A percentile compares a stretch with the other conserved stretches of the same genome.
phyloP scores from a whole-genome alignment of 768 basidiomycete species.

The Tylopilus sp. region DNA sequence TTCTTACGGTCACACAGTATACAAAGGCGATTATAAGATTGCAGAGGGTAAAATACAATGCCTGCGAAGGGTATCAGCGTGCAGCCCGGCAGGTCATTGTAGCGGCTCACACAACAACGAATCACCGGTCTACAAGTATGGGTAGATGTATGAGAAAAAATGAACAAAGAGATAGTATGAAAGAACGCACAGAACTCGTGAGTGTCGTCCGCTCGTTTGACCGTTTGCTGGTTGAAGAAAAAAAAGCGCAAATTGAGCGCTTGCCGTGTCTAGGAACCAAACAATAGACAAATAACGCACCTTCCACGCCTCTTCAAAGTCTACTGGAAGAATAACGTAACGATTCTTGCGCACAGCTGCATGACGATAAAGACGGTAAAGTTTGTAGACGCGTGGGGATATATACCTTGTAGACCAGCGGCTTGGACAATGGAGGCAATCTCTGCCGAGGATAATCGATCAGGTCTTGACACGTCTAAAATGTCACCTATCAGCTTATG shows the following conservation, averaged over 20 bases:
- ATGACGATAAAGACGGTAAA: constrained; percentile 5
- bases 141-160: constrained; percentile 4
- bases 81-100: constrained; percentile 14
- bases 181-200: constrained; percentile 86
- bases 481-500: constrained; percentile 6
- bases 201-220: constrained; percentile 95
- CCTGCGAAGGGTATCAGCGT: constrained; percentile 18
- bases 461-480: constrained; percentile 93
- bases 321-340: constrained; percentile 92
- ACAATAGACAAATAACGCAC: constrained; percentile 64
- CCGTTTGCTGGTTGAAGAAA: constrained; percentile 70
- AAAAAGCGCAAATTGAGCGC: constrained; percentile 30
- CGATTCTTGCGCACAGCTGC: constrained; percentile 93
- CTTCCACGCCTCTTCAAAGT: constrained; percentile 99
- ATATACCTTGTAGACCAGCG: constrained; percentile 88
- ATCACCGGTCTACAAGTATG: constrained; percentile 38
- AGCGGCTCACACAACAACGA: constrained; percentile 36
- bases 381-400: neutral
- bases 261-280: constrained; percentile 37
- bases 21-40: constrained; percentile 24
- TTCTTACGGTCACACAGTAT: constrained; percentile 9
- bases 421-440: constrained; percentile 95
- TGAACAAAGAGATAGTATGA: neutral
- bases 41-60: constrained; percentile 35
- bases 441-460: constrained; percentile 92